Evolutionary conservation across 805 yeast genomes (phyloP).

Genomic region (Ogataea glucozyma): DNA sequence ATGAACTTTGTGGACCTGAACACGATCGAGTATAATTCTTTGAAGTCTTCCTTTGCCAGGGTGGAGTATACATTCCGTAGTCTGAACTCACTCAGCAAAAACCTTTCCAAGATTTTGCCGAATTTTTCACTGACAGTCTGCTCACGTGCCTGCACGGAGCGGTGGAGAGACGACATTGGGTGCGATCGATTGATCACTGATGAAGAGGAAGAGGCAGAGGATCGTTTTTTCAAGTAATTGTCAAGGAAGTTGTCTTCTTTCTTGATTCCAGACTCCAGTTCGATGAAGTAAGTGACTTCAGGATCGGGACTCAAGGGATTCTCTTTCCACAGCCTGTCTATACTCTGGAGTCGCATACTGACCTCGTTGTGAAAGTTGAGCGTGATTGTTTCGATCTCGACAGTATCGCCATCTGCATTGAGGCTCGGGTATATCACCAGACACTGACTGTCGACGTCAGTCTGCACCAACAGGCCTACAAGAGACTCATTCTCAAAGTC

Average conservation of each 20-base stretch:
- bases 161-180: background rate
- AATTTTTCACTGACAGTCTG: constrained; percentile 12
- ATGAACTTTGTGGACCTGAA: constrained; percentile 41
- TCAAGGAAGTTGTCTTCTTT: constrained; percentile 25
- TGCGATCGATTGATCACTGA: constrained; percentile 1
- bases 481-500: constrained; percentile 15
- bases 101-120: constrained; percentile 30
- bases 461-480: constrained; percentile 18
- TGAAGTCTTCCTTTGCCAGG: constrained; percentile 32
- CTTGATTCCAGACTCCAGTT: constrained; percentile 15
- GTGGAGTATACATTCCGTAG: constrained; percentile 34
- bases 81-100: constrained; percentile 39
- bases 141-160: constrained; percentile 2
- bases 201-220: constrained; percentile 3
- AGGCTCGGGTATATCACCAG: constrained; percentile 21
- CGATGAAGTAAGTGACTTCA: constrained; percentile 11
- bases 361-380: constrained; percentile 18
- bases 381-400: constrained; percentile 15
- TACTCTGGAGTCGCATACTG: constrained; percentile 12
- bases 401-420: constrained; percentile 1
- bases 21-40: constrained; percentile 38
- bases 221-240: constrained; percentile 22
- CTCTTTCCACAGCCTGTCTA: constrained; percentile 11
- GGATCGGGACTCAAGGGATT: constrained; percentile 4
- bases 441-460: constrained; percentile 9